These are phyloP conservation scores for Pochonia chlamydosporia DNA, from an alignment of 2,329 filamentous ascomycete species.

Conservation along the genomic window DNA sequence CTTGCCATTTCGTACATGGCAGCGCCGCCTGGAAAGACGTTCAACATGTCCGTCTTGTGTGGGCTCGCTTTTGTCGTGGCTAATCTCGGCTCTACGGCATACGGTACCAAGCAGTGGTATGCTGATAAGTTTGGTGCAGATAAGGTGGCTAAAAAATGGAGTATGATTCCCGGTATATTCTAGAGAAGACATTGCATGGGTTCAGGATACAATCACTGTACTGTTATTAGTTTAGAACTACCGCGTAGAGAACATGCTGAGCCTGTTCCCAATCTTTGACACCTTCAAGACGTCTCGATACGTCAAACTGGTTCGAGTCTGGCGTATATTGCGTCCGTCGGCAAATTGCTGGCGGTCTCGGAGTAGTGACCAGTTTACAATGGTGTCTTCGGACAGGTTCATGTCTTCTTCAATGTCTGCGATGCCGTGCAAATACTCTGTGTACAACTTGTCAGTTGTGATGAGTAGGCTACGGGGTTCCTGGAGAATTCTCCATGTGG, in stretches of 20 bases:
- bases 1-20: conserved; percentile 67
- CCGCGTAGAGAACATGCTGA: conserved; percentile 46
- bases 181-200: conserved; percentile 23
- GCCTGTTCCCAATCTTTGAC: conserved; percentile 63
- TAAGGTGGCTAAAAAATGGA: conserved; percentile 59
- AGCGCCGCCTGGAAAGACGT: conserved; percentile 57
- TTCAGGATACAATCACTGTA: conserved; percentile 15
- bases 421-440: conserved; percentile 69
- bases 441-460: conserved; percentile 64
- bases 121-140: conserved; percentile 64
- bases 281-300: conserved; percentile 84
- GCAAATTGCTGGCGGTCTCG: conserved; percentile 39
- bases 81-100: conserved; percentile 79
- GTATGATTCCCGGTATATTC: conserved; percentile 68
- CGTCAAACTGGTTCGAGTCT: conserved; percentile 65
- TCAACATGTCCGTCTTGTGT: conserved; percentile 70
- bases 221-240: background rate
- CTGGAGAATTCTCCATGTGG: conserved; percentile 62
- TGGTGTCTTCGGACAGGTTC: conserved; percentile 51
- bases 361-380: conserved; percentile 70
- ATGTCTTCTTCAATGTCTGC: conserved; percentile 60
- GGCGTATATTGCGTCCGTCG: conserved; percentile 50
- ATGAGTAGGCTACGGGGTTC: conserved; percentile 78
- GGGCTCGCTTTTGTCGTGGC: conserved; percentile 67
- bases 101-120: conserved; percentile 77